Conservation (phyloP, 805 yeast genomes). For the Wilhelminamyces savonicus region DNA sequence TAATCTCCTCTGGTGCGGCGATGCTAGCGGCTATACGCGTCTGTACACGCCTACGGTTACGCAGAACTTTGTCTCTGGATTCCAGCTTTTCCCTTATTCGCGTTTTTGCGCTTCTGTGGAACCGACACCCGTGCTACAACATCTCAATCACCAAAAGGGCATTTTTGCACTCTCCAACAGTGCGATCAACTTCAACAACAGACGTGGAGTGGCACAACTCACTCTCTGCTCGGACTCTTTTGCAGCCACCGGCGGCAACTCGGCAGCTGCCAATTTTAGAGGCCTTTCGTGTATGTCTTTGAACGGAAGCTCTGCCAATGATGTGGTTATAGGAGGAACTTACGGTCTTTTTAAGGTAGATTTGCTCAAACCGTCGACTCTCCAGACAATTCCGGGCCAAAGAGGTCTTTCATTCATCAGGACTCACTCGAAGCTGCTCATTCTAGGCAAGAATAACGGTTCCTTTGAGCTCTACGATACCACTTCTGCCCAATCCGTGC, state of each 20-base stretch:
- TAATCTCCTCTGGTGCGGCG: constrained; percentile 85
- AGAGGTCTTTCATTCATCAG: constrained; percentile 44
- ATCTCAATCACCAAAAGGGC: constrained; percentile 25
- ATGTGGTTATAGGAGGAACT: constrained; percentile 22
- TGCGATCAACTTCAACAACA: constrained; percentile 26
- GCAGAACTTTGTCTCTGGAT: constrained; percentile 11
- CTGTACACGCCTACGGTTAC: constrained; percentile 22
- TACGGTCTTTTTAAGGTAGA: constrained; percentile 26
- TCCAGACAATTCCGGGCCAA: constrained; percentile 18
- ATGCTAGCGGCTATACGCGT: constrained; percentile 44
- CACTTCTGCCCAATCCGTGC: too few species aligned
- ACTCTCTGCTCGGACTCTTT: constrained; percentile 8
- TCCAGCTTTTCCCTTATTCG: constrained; percentile 30
- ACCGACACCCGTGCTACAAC: constrained; percentile 20
- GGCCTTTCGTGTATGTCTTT: constrained; percentile 26
- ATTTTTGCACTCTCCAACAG: constrained; percentile 26
- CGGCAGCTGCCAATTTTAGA: too few species aligned
- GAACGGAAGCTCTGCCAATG: constrained; percentile 23
- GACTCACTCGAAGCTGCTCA: constrained; percentile 41
- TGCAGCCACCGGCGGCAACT: constrained; percentile 3
- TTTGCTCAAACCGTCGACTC: constrained; percentile 23
- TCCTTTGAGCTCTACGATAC: constrained; percentile 62
- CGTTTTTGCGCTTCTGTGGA: constrained; percentile 20
- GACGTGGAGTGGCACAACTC: constrained; percentile 26
- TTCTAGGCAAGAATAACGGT: constrained; percentile 57